Percentiles rank a stretch among this genome's conserved stretches.
These are phyloP conservation scores for Aureobasidium namibiae DNA, from an alignment of 2,329 filamentous ascomycete species.

Conservation along the genomic window DNA sequence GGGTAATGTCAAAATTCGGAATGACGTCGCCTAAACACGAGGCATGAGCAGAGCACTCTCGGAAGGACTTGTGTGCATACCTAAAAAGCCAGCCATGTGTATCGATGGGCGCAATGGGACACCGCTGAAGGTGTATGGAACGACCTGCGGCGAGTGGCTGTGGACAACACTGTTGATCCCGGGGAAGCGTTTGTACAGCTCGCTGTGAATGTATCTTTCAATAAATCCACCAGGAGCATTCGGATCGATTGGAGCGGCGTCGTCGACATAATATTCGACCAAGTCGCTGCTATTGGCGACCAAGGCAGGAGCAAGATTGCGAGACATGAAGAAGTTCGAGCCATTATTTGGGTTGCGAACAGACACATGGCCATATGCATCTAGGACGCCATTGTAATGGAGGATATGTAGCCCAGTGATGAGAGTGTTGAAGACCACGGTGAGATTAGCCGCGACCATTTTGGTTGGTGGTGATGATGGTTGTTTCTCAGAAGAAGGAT, in stretches of 20 bases:
- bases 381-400: slow-evolving; percentile 42
- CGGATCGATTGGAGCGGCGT: slow-evolving; percentile 35
- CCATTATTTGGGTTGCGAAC: slow-evolving; percentile 41
- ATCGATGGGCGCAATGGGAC: slow-evolving; percentile 34
- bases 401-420: slow-evolving; percentile 46
- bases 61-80: slow-evolving; percentile 15
- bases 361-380: slow-evolving; percentile 49
- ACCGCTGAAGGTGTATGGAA: slow-evolving; percentile 35
- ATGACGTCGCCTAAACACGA: slow-evolving; percentile 4
- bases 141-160: slow-evolving; percentile 36
- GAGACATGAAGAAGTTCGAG: slow-evolving; percentile 42
- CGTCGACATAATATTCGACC: slow-evolving; percentile 38
- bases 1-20: slow-evolving; percentile 20
- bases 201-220: slow-evolving; percentile 41
- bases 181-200: slow-evolving; percentile 37
- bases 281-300: slow-evolving; percentile 38
- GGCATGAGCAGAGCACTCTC: background rate
- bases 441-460: slow-evolving; percentile 10
- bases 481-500: background rate
- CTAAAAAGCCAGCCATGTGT: slow-evolving; percentile 39
- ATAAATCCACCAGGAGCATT: slow-evolving; percentile 32
- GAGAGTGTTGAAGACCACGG: slow-evolving; percentile 21
- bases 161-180: slow-evolving; percentile 36
- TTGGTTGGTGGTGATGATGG: background rate
- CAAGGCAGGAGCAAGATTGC: slow-evolving; percentile 39